A percentile compares a stretch with the other conserved stretches of the same genome.
Evolutionary conservation across 169 alveolate genomes (phyloP).

Genomic region (Eimeria maxima): DNA sequence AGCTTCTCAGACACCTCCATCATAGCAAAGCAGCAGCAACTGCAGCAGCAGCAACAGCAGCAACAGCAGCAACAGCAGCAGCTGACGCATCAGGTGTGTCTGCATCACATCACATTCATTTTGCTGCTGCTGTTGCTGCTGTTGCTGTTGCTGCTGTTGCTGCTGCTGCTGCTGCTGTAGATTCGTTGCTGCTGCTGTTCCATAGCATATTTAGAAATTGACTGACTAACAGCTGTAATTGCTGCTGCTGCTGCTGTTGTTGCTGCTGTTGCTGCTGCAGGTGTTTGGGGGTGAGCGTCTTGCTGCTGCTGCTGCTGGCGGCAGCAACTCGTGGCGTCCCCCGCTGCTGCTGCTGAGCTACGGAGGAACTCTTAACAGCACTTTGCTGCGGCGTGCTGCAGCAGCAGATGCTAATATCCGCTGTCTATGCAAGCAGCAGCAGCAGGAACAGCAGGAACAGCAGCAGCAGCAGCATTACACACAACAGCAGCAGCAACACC

Average conservation of each 20-base stretch:
- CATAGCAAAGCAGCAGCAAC: no score
- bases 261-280: slow-evolving; percentile 62
- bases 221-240: no score
- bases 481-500: slow-evolving; percentile 56
- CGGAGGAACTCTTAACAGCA: slow-evolving; percentile 17
- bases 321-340: not conserved
- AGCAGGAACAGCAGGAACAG: slow-evolving; percentile 6
- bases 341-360: slow-evolving; percentile 21
- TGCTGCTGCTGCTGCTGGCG: not conserved
- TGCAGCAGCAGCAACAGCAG: slow-evolving; percentile 19
- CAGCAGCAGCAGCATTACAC: slow-evolving; percentile 34
- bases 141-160: not conserved
- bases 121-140: no score
- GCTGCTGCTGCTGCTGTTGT: slow-evolving; percentile 3
- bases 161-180: not conserved
- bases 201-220: not conserved
- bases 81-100: not conserved
- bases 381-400: no score
- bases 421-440: not conserved
- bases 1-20: slow-evolving; percentile 33
- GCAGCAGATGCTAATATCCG: not conserved
- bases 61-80: slow-evolving; percentile 58
- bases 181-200: not conserved
- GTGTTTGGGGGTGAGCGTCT: slow-evolving; percentile 3
- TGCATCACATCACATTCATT: not conserved